These are phyloP conservation scores for Omphalea diandra DNA, from an alignment of 441 rosid species.

Conservation along the genomic window DNA sequence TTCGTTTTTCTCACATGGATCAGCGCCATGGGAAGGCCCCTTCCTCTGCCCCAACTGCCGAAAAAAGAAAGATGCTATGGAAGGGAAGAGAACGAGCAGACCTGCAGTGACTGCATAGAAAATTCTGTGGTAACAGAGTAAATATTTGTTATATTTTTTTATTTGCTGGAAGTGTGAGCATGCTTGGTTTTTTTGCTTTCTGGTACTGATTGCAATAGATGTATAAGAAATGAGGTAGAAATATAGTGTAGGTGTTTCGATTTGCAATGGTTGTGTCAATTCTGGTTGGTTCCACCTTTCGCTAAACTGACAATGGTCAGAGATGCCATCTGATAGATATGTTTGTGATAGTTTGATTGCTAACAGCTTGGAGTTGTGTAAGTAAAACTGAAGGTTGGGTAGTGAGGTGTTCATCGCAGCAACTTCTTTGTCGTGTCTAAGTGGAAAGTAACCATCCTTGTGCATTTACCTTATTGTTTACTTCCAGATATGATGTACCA, in stretches of 20 bases:
- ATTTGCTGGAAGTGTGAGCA: conserved; percentile 51
- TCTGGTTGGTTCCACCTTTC: conserved; percentile 42
- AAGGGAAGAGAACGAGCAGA: conserved; percentile 78
- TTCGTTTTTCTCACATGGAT: conserved; percentile 57
- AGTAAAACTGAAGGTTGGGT: conserved; percentile 35
- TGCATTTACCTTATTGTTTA: neutral
- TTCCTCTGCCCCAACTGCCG: conserved; percentile 76
- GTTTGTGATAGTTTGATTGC: conserved; percentile 47
- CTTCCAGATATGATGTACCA: conserved; percentile 9
- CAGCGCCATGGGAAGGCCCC: conserved; percentile 93
- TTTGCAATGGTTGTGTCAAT: conserved; percentile 31
- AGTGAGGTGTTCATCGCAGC: conserved; percentile 24
- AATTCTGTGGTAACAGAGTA: conserved; percentile 41
- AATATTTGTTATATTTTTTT: conserved; percentile 42
- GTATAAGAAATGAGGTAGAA: conserved; percentile 49
- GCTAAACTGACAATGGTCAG: conserved; percentile 40
- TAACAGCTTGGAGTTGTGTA: conserved; percentile 60
- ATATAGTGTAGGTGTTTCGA: conserved; percentile 39
- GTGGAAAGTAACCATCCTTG: conserved; percentile 5
- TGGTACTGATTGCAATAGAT: conserved; percentile 37
- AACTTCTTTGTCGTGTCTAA: conserved; percentile 15
- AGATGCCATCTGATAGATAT: conserved; percentile 33
- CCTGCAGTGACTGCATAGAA: conserved; percentile 49
- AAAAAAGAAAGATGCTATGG: conserved; percentile 98
- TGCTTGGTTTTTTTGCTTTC: conserved; percentile 31